These are phyloP conservation scores for Fremontodendron californicum DNA, from an alignment of 345 rosid genomes.

Conservation along the genomic window DNA sequence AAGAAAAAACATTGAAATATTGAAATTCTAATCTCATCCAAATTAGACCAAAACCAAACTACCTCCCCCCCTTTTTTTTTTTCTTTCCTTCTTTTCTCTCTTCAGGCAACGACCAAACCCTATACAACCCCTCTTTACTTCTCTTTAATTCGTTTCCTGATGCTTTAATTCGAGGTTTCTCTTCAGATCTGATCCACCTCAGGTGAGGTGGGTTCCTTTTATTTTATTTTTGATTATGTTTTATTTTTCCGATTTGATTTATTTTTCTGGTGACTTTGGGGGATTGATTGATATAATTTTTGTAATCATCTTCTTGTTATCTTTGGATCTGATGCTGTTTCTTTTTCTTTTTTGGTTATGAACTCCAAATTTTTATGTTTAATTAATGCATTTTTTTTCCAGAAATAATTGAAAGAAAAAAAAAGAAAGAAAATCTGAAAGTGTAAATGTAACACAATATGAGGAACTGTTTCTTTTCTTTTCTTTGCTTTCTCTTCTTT, in stretches of 20 bases:
- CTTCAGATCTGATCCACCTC: slow-evolving; percentile 24
- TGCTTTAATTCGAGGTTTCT: slow-evolving; percentile 20
- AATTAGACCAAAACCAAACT: slow-evolving; percentile 10
- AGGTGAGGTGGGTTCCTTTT: slow-evolving; percentile 12
- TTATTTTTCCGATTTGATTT: not conserved
- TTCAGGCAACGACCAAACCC: slow-evolving; percentile 28
- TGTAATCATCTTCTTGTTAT: not conserved
- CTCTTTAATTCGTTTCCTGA: not conserved
- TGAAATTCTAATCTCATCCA: slow-evolving; percentile 30
- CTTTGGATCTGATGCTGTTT: slow-evolving; percentile 8
- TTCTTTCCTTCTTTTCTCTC: not conserved
- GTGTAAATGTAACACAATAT: not conserved
- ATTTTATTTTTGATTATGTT: not conserved
- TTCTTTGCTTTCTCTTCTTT: not conserved
- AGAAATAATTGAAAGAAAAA: not conserved
- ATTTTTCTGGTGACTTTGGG: not conserved
- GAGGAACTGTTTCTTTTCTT: not conserved
- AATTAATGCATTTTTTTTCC: not conserved
- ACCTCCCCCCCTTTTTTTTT: not conserved
- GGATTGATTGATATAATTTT: not conserved
- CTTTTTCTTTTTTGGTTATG: not conserved
- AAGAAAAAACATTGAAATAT: slow-evolving; percentile 22
- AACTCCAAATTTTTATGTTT: not conserved
- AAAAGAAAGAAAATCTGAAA: not conserved
- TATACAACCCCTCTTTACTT: slow-evolving; percentile 10